Conservation (phyloP, 176 grass and related monocot species). For the Puya raimondii region DNA sequence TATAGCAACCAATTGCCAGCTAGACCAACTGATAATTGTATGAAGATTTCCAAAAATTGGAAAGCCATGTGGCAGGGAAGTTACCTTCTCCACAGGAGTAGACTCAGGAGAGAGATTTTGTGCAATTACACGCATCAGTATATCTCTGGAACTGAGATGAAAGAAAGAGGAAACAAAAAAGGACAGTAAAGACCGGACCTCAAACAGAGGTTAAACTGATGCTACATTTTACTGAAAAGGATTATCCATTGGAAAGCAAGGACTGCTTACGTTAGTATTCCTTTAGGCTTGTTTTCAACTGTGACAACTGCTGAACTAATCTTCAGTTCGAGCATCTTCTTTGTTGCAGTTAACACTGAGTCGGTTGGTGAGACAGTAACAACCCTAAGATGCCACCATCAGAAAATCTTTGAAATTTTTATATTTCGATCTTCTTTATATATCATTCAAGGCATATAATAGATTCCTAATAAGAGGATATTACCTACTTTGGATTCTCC, state of each 20-base stretch:
- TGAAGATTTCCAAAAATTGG: not conserved
- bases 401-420: slow-evolving; percentile 15
- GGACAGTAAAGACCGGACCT: not conserved
- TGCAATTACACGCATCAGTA: slow-evolving; percentile 81
- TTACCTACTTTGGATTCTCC: slow-evolving; percentile 99
- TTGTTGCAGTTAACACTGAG: slow-evolving; percentile 76
- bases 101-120: slow-evolving; percentile 79
- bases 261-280: slow-evolving; percentile 75
- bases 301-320: slow-evolving; percentile 73
- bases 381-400: slow-evolving; percentile 44
- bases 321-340: slow-evolving; percentile 93
- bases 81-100: slow-evolving; percentile 85
- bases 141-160: slow-evolving; percentile 63
- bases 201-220: not conserved
- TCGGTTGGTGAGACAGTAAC: slow-evolving; percentile 70
- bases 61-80: not conserved
- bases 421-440: not conserved
- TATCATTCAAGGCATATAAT: not conserved
- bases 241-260: slow-evolving; percentile 2
- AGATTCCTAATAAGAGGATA: slow-evolving; percentile 34
- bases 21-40: not conserved
- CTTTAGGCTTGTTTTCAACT: slow-evolving; percentile 78
- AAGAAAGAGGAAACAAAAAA: slow-evolving; percentile 21
- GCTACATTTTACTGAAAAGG: not conserved
- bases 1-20: not conserved